Conservation (phyloP, 441 rosid species). For the Eruca vesicaria region DNA sequence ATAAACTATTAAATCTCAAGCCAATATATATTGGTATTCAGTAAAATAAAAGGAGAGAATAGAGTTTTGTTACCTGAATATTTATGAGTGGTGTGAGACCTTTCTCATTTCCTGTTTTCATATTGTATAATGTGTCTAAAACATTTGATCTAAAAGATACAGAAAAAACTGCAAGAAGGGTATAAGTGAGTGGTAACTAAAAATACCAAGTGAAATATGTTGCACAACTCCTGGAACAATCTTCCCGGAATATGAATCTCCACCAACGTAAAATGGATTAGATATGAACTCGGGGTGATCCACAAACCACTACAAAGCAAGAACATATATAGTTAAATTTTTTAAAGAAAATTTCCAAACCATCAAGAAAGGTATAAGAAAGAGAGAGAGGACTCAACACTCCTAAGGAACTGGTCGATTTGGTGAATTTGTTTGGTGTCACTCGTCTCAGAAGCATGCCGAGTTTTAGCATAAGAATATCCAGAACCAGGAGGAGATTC, state of each 20-base stretch:
- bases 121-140: neutral
- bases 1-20: neutral
- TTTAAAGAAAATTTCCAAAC: neutral
- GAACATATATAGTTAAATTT: neutral
- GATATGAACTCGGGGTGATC: constrained; percentile 51
- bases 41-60: neutral
- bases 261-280: constrained; percentile 59
- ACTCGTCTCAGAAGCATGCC: constrained; percentile 35
- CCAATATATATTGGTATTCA: neutral
- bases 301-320: constrained; percentile 58
- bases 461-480: constrained; percentile 55
- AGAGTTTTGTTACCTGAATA: constrained; percentile 44
- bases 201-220: constrained; percentile 48
- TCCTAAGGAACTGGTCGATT: constrained; percentile 49
- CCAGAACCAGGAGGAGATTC: constrained; percentile 77
- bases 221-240: constrained; percentile 53
- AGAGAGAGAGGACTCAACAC: constrained; percentile 34
- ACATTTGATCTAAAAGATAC: neutral
- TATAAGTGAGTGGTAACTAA: neutral
- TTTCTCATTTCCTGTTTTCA: constrained; percentile 52
- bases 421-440: constrained; percentile 49
- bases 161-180: neutral
- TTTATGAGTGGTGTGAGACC: constrained; percentile 46
- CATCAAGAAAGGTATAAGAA: neutral
- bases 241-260: constrained; percentile 73